phyloP scores from a whole-genome alignment of 2,329 filamentous ascomycete genomes.

The Periconia digitata region DNA sequence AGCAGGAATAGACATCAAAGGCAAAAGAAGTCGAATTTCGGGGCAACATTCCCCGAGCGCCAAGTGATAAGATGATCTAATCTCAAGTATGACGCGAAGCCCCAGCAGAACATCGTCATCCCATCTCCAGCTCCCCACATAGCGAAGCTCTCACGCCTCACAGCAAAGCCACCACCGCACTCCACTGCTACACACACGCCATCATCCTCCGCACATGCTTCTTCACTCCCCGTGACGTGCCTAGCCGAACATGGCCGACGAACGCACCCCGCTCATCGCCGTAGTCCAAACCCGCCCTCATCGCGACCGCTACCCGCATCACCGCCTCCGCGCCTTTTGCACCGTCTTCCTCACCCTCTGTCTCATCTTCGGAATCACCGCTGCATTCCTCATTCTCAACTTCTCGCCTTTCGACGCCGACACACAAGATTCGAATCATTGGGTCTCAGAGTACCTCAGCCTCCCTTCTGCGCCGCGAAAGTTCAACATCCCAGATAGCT shows the following conservation, averaged over 20 bases:
- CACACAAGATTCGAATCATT: neutral
- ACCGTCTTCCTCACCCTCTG: constrained; percentile 54
- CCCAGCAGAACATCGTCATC: neutral
- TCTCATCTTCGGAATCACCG: constrained; percentile 41
- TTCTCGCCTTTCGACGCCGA: constrained; percentile 39
- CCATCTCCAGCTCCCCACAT: neutral
- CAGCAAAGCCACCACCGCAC: neutral
- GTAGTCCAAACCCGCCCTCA: constrained; percentile 58
- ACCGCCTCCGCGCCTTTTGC: constrained; percentile 66
- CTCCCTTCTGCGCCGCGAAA: constrained; percentile 22
- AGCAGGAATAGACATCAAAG: too few relatives aligned
- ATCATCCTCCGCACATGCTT: too few relatives aligned
- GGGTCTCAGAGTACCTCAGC: constrained; percentile 12
- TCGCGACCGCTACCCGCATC: constrained; percentile 56
- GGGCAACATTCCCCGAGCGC: neutral
- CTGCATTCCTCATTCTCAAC: constrained; percentile 42
- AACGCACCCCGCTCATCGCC: constrained; percentile 68
- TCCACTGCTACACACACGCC: neutral
- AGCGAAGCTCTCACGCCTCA: neutral
- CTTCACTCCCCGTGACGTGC: constrained; percentile 20
- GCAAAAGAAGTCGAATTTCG: too few relatives aligned
- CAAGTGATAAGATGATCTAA: constrained; percentile 1
- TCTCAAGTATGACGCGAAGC: neutral
- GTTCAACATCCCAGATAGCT: constrained; percentile 35
- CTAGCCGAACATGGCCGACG: constrained; percentile 49